Conservation (phyloP, 2,329 filamentous ascomycete genomes). For the Apiospora arundinis region DNA sequence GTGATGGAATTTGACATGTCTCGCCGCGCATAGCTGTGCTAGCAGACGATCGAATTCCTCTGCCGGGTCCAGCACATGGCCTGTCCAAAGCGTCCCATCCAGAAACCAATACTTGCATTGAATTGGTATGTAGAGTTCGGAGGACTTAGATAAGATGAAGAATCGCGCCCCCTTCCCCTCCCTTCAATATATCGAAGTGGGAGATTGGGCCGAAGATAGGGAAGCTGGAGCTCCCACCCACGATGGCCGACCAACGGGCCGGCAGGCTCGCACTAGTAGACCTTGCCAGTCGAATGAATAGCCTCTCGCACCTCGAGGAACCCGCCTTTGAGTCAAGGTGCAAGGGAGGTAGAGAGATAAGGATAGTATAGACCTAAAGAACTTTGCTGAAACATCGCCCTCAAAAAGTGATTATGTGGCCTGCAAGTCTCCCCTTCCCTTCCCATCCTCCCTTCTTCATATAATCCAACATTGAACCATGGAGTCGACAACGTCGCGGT, state of each 20-base stretch:
- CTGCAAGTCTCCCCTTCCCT: background rate
- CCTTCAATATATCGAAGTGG: conserved; percentile 19
- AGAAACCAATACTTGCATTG: background rate
- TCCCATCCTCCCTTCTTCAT: conserved; percentile 1
- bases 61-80: background rate
- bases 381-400: conserved; percentile 19
- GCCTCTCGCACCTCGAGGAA: conserved; percentile 4
- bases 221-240: conserved; percentile 19
- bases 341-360: conserved; percentile 10
- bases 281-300: conserved; percentile 13
- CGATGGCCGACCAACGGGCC: conserved; percentile 22
- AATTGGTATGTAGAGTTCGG: background rate
- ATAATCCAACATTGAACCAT: conserved; percentile 23
- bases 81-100: background rate
- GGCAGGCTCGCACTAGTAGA: conserved; percentile 6
- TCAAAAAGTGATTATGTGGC: conserved; percentile 2
- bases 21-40: conserved; percentile 11
- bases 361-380: background rate
- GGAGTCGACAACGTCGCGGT: conserved; percentile 28
- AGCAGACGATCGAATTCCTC: conserved; percentile 13
- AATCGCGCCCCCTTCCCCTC: background rate
- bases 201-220: conserved; percentile 8
- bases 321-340: background rate
- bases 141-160: background rate
- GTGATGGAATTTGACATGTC: conserved; percentile 14